Evolutionary conservation across 2,329 filamentous ascomycete species (phyloP), one percentile per base, ranked within the genome.

Genomic region (Endoconidiophora polonica): DNA sequence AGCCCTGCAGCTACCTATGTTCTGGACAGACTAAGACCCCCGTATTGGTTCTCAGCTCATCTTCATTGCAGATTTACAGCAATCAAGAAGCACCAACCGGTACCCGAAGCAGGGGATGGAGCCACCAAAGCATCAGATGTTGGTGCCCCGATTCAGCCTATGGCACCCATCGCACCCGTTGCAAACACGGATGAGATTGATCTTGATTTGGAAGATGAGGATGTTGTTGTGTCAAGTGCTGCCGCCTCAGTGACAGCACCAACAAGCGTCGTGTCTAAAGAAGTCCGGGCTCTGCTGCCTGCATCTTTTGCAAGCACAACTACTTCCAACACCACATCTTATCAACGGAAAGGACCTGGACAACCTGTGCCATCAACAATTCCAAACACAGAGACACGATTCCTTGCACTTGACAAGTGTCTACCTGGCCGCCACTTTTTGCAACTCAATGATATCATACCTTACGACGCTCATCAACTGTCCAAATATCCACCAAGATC

Each of bases 41-140:
- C 74, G 0, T 82, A 86, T 61, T 98, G 91, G 91, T 95, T 96
- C 61, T 82, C 84, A 37, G 91, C 88, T 2, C 91, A 98, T 64
- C 65, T 96, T 66, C 91, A 98, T 64, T 80, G 83, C 68, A 93
- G 90, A 60, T 96, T 83, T 61, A 65, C 81, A 0, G 91, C 88
- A 1, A 62, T 77, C 55, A 81, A 75, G 60, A 66, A 55, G n/a
- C 80, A 78, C 52, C 39, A 48, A n/a, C 47, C 50, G 12, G 36
- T 45, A 7, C 9, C 18, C 56, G 63, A 44, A 59, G 12, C 24
- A 2, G 23, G 37, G 20, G 7, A 22, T n/a, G 37, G 12, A 12
- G 9, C 29, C 12, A 12, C 5, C 4, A 12, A 24, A 24, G n/a
- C 71, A 4, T 69, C 3, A 24, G 10, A 26, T 10, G 12, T 7